phyloP scores from a whole-genome alignment of 2,329 filamentous ascomycete genomes.

The Penicillium sp. region DNA sequence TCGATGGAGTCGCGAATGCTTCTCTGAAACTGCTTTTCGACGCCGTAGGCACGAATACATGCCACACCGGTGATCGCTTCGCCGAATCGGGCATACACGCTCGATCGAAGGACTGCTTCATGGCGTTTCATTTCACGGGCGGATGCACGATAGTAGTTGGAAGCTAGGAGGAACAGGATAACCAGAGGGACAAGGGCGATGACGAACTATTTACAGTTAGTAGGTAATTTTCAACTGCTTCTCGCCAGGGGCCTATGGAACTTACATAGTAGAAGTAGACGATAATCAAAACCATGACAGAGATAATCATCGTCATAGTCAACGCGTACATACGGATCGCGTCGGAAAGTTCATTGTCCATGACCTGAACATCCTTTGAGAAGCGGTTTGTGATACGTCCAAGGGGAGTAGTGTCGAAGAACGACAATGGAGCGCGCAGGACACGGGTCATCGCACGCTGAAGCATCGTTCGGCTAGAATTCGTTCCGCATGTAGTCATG shows the following conservation, averaged over 20 bases:
- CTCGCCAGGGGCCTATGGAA: neutral
- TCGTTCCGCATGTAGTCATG: slow-evolving; percentile 77
- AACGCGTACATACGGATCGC: slow-evolving; percentile 91
- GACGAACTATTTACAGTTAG: slow-evolving; percentile 54
- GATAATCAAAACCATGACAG: slow-evolving; percentile 87
- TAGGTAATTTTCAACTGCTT: neutral
- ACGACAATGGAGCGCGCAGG: slow-evolving; percentile 71
- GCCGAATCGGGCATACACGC: slow-evolving; percentile 86
- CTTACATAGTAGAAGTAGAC: slow-evolving; percentile 81
- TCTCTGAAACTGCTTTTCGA: slow-evolving; percentile 71
- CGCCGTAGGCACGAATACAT: slow-evolving; percentile 84
- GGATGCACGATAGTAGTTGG: slow-evolving; percentile 85
- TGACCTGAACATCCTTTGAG: slow-evolving; percentile 90
- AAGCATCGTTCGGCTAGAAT: slow-evolving; percentile 78
- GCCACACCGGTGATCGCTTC: slow-evolving; percentile 77
- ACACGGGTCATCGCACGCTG: slow-evolving; percentile 76
- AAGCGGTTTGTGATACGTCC: slow-evolving; percentile 96
- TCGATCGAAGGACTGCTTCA: slow-evolving; percentile 83
- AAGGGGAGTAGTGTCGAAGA: slow-evolving; percentile 95
- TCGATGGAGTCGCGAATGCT: slow-evolving; percentile 75
- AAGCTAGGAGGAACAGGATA: slow-evolving; percentile 75
- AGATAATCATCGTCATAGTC: slow-evolving; percentile 76
- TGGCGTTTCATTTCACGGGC: slow-evolving; percentile 93
- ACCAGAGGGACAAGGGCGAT: slow-evolving; percentile 69
- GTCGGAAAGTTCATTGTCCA: slow-evolving; percentile 91